Base-by-base conservation (phyloP, 1,284 basidiomycete species). In the Mycosarcoma maydis region DNA sequence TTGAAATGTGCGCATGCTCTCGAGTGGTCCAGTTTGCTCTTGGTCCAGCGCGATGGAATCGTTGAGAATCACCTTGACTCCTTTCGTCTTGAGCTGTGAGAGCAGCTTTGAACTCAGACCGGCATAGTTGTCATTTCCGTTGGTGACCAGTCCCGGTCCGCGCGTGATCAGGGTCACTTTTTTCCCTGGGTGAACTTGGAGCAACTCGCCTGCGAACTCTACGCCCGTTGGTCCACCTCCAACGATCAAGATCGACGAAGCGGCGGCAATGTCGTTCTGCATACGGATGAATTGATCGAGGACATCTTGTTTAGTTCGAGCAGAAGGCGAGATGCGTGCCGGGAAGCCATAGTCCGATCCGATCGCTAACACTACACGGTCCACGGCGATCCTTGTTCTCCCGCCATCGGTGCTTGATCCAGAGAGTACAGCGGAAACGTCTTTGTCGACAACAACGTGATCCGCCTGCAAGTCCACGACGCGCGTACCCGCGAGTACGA, bases 171-270 rank as follows among this genome's bases (percentile, higher is more conserved):
- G 60, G 10, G 83, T 84, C 51, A 84, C 73, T 24, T 51, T 46
- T 29, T 60, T 59, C 22, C 49, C 36, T 8, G 52, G 39, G 40
- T 77, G 69, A 13, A 26, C 23, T 6, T 55, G 46, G 11, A 51
- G 14, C 26, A 76, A 57, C 29, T 76, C 69, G n/a, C 85, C 85
- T 0, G 83, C 82, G 37, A 83, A 75, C 61, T 86, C 85, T 26
- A 85, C 71, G 3, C 85, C 85, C 19, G 83, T 83, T 0, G 84
- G 75, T 6, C 85, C 85, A 40, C 72, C 75, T 11, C 75, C 75
- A 6, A 77, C 49, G 6, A 75, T 51, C 14, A 77, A 33, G 32
- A 77, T 52, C 24, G 58, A 36, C 43, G 64, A 47, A 9, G 75
- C 69, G 4, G 17, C 40, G 14, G 36, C 39, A 29, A 73, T 42